These are phyloP conservation scores for Straminergon stramineum DNA, from an alignment of 225 moss, liverwort and hornwort genomes.

Conservation along the genomic window DNA sequence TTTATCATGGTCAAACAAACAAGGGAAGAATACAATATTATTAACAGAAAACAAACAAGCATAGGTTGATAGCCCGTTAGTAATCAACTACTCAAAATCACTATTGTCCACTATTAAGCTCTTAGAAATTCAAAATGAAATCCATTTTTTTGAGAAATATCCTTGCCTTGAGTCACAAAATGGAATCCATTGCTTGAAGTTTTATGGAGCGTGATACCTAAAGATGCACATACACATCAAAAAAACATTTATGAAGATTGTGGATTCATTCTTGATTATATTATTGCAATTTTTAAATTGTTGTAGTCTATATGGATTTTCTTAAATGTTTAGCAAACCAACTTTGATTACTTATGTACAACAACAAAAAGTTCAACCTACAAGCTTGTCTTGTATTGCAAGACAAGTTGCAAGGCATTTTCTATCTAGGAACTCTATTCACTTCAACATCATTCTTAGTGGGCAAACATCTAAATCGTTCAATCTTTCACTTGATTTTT, in stretches of 20 bases:
- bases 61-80: no score
- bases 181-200: no score
- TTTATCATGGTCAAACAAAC: no score
- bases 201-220: no score
- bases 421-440: background rate
- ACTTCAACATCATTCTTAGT: background rate
- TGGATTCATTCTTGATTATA: background rate
- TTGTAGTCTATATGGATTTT: background rate
- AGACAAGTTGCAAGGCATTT: background rate
- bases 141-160: no score
- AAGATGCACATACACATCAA: background rate
- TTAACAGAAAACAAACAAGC: no score
- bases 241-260: background rate
- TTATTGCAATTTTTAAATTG: background rate
- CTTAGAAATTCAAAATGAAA: no score
- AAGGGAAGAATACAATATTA: no score
- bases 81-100: no score
- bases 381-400: background rate
- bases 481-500: background rate
- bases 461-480: rapidly evolving
- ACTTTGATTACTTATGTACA: background rate
- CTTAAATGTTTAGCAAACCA: background rate
- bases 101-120: no score
- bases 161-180: no score
- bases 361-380: background rate